These are phyloP conservation scores for Malus hybrid DNA, from an alignment of 331 rosid genomes.

Conservation along the genomic window DNA sequence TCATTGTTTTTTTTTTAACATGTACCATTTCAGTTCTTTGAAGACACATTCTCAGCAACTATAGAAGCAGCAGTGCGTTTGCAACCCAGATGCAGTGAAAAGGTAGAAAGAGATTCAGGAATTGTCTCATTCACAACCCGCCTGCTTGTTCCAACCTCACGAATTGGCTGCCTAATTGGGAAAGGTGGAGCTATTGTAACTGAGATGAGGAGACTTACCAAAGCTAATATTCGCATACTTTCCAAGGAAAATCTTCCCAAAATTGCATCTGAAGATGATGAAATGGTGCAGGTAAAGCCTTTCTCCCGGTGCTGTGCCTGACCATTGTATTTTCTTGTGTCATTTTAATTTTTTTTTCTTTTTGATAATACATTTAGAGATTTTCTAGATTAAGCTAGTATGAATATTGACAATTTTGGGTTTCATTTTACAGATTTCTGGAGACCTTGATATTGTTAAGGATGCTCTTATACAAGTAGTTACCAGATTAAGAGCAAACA, in stretches of 20 bases:
- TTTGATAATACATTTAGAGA: neutral
- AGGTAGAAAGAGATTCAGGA: slow-evolving; percentile 95
- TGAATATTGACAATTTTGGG: neutral
- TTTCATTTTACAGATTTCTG: slow-evolving; percentile 54
- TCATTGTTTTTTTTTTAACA: slow-evolving; percentile 2
- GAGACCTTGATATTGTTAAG: slow-evolving; percentile 91
- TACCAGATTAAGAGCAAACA: slow-evolving; percentile 82
- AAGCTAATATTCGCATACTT: slow-evolving; percentile 84
- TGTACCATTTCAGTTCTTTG: slow-evolving; percentile 59
- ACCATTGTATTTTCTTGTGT: neutral
- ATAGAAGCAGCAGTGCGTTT: slow-evolving; percentile 91
- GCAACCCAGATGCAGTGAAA: slow-evolving; percentile 96
- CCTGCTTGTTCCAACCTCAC: slow-evolving; percentile 76
- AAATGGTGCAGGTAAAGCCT: slow-evolving; percentile 86
- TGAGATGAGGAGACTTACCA: slow-evolving; percentile 91
- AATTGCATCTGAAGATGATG: slow-evolving; percentile 92
- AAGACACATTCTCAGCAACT: slow-evolving; percentile 70
- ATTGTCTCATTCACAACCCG: slow-evolving; percentile 90
- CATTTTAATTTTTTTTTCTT: neutral
- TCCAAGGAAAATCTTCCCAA: slow-evolving; percentile 88
- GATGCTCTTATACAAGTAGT: slow-evolving; percentile 94
- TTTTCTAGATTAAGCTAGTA: neutral
- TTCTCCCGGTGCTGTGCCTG: neutral
- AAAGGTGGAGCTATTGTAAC: slow-evolving; percentile 94
- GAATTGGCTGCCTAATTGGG: slow-evolving; percentile 99